A percentile compares a stretch with the other conserved stretches of the same genome.
Evolutionary conservation across 805 yeast species (phyloP).

Genomic region (Sporopachydermia lactativora): DNA sequence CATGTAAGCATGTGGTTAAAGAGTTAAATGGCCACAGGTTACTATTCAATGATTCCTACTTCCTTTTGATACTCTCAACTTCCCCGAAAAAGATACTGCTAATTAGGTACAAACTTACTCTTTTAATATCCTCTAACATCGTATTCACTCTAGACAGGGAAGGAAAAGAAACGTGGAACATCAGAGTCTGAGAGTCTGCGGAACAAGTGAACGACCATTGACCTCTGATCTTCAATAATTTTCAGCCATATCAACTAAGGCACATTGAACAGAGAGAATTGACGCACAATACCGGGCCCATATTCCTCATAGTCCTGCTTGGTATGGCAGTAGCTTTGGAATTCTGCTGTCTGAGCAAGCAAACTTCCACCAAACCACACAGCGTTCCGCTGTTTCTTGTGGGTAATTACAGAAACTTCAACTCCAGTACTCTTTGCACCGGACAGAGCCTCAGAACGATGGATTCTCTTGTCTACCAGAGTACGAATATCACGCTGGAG

Average conservation of each 20-base stretch:
- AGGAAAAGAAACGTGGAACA: too few species aligned
- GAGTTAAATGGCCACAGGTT: too few species aligned
- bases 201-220: too few species aligned
- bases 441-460: slow-evolving; percentile 61
- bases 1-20: too few species aligned
- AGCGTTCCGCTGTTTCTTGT: slow-evolving; percentile 95
- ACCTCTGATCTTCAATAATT: too few species aligned
- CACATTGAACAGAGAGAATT: slow-evolving; percentile 87
- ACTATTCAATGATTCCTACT: too few species aligned
- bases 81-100: too few species aligned
- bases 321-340: slow-evolving; percentile 91
- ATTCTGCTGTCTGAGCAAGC: slow-evolving; percentile 94
- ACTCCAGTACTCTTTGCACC: slow-evolving; percentile 82
- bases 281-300: slow-evolving; percentile 96
- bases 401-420: slow-evolving; percentile 92
- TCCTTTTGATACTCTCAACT: too few species aligned
- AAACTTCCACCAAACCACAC: slow-evolving; percentile 99
- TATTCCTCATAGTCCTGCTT: slow-evolving; percentile 95
- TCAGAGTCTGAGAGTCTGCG: too few species aligned
- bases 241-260: slow-evolving; percentile 34
- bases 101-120: too few species aligned
- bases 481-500: slow-evolving; percentile 86
- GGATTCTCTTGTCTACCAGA: slow-evolving; percentile 80
- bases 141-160: too few species aligned
- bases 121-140: too few species aligned